phyloP scores from a whole-genome alignment of 2,329 filamentous ascomycete genomes.

The Neofusicoccum ribis region DNA sequence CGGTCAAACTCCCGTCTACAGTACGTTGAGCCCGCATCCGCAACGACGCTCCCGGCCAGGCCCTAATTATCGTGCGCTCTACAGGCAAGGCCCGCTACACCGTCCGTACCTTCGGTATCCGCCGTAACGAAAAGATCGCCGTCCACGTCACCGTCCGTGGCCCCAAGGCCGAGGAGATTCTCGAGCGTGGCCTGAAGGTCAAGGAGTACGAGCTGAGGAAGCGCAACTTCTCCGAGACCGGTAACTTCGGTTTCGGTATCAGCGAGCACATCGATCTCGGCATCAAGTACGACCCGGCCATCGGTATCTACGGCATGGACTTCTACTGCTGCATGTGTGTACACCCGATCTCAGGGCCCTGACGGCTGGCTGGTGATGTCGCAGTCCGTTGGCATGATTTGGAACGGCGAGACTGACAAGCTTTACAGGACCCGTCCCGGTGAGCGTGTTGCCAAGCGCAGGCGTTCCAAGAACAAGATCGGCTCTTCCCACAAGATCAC shows the following conservation, averaged over 20 bases:
- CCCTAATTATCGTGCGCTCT: conserved; percentile 20
- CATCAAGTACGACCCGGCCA: conserved; percentile 99
- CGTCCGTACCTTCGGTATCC: conserved; percentile 99
- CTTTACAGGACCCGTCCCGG: conserved; percentile 79
- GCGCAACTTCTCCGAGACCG: conserved; percentile 99
- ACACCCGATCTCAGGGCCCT: conserved; percentile 35
- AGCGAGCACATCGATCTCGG: conserved; percentile 99
- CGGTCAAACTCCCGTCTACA: conserved; percentile 99
- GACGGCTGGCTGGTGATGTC: neutral
- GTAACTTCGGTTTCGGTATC: conserved; percentile 99
- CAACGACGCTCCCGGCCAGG: neutral
- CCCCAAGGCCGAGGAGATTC: conserved; percentile 99
- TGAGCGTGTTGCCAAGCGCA: conserved; percentile 95
- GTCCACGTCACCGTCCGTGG: conserved; percentile 99
- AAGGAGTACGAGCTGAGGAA: conserved; percentile 99
- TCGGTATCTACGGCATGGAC: conserved; percentile 99
- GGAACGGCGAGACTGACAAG: conserved; percentile 29
- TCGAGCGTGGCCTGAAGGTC: conserved; percentile 99
- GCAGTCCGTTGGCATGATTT: neutral
- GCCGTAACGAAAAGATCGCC: conserved; percentile 99
- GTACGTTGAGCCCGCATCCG: conserved; percentile 53
- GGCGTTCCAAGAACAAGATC: conserved; percentile 83
- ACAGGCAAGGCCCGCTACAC: conserved; percentile 99
- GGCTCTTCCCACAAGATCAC: conserved; percentile 90
- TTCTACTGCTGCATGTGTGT: conserved; percentile 99